Conservation (phyloP, 441 rosid genomes). For the Croton laevigatus region DNA sequence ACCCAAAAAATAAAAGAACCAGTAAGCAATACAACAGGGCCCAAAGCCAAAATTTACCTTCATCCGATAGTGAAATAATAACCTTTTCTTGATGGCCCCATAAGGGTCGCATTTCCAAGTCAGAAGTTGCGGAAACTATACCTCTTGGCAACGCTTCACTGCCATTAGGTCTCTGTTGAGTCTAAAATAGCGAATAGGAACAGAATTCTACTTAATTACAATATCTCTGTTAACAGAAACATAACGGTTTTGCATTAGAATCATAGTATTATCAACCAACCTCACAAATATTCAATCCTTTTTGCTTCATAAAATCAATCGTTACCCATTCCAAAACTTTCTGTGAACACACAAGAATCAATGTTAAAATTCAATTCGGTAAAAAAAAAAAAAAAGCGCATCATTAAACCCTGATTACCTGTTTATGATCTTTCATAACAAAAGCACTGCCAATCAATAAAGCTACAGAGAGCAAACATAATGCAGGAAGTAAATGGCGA, state of each 20-base stretch:
- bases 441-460: conserved; percentile 54
- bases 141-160: conserved; percentile 64
- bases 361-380: not conserved
- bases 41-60: not conserved
- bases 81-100: conserved; percentile 53
- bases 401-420: conserved; percentile 26
- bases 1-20: not conserved
- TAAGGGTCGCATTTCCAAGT: conserved; percentile 67
- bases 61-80: not conserved
- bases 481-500: conserved; percentile 30
- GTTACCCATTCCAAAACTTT: conserved; percentile 42
- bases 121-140: conserved; percentile 59
- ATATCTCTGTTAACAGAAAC: too few species aligned
- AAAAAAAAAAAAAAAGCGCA: too few species aligned
- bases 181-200: conserved; percentile 29
- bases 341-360: conserved; percentile 34
- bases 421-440: conserved; percentile 42
- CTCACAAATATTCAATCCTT: conserved; percentile 43
- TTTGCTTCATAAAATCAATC: conserved; percentile 27
- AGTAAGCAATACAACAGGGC: not conserved
- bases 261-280: conserved; percentile 34
- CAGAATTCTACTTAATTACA: too few species aligned
- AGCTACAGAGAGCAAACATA: conserved; percentile 41
- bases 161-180: conserved; percentile 42
- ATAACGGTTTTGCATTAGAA: not conserved